A percentile compares a stretch with the other conserved stretches of the same genome.
phyloP scores from a whole-genome alignment of 176 grass and related monocot species.

The Triticum monococcum region DNA sequence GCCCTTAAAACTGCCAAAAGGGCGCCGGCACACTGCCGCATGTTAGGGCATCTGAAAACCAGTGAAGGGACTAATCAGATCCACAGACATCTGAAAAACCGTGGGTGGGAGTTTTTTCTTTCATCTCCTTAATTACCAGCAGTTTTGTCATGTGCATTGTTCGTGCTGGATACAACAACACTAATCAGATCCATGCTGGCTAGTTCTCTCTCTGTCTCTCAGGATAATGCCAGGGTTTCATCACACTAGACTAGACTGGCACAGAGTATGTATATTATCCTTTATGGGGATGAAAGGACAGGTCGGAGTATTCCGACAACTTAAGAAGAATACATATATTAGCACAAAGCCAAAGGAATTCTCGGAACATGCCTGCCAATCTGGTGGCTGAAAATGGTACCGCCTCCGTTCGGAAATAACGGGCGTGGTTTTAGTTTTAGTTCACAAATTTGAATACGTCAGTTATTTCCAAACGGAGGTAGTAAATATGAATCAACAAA shows the following conservation, averaged over 20 bases:
- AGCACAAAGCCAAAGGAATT: constrained; percentile 12
- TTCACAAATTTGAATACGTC: no score
- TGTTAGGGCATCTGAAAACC: constrained; percentile 5
- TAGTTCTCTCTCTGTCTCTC: constrained; percentile 13
- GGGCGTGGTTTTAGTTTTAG: no score
- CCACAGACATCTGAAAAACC: constrained; percentile 10
- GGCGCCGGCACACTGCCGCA: constrained; percentile 19
- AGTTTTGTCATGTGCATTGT: constrained; percentile 45
- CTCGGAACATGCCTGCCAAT: neutral
- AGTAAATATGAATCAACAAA: no score
- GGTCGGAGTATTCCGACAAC: constrained; percentile 5
- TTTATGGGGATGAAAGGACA: constrained; percentile 19
- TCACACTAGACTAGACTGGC: constrained; percentile 21
- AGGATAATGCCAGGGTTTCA: constrained; percentile 25
- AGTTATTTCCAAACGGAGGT: no score
- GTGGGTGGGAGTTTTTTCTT: neutral
- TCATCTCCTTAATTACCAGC: constrained; percentile 24
- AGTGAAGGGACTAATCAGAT: no score
- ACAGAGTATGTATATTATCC: constrained; percentile 6
- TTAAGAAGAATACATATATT: neutral
- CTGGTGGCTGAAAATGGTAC: neutral
- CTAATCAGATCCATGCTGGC: constrained; percentile 46
- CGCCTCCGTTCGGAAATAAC: no score
- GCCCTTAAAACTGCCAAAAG: constrained; percentile 39
- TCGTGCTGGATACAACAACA: constrained; percentile 21